Evolutionary conservation across 169 alveolate genomes (phyloP), one percentile per base, ranked within the genome.

Genomic region (Pseudocohnilembus persalinus): DNA sequence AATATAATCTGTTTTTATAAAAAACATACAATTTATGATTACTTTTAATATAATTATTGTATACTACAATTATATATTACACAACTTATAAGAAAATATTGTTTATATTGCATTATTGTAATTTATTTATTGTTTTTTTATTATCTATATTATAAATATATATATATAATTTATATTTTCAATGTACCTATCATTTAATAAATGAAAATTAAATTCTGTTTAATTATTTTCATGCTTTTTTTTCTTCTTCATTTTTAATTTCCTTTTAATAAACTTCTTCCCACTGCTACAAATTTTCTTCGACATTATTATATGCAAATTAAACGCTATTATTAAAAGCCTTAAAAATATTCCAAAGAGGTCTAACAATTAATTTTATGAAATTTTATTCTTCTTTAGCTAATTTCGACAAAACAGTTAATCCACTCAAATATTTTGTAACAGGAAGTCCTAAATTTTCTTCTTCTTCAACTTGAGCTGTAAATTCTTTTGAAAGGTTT

Each of bases 391-490:
- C 84, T 29, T 79, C 29, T 28, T 79, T 79, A n/a, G 84, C n/a
- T n/a, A 79, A 49, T 6, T 34, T 63, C 49, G 34, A 74, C 76
- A 79, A 29, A 26, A 33, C 29, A 35, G 35, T 73, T 29, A 79
- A 29, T 16, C 84, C 84, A 27, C 80, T 73, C 64, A 86, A 81
- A 74, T 86, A 79, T 25, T 80, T 65, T 1, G 90, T 86, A 0
- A 86, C 75, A 29, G 90, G 90, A 28, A 86, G 63, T 74, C 87
- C 86, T 1, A 86, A 31, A 15, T 80, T 11, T 35, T 79, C 34
- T 32, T 86, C 90, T 33, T 86, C 90, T 29, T 86, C 82, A 25
- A 86, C 90, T 86, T 86, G 30, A 63, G 72, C 65, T 27, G 83
- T 83, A 77, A 86, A 86, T 68, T 86, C 90, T 73, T 81, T 74